Evolutionary conservation across 1,284 basidiomycete genomes (phyloP).

Genomic region (Amylostereum areolatum): DNA sequence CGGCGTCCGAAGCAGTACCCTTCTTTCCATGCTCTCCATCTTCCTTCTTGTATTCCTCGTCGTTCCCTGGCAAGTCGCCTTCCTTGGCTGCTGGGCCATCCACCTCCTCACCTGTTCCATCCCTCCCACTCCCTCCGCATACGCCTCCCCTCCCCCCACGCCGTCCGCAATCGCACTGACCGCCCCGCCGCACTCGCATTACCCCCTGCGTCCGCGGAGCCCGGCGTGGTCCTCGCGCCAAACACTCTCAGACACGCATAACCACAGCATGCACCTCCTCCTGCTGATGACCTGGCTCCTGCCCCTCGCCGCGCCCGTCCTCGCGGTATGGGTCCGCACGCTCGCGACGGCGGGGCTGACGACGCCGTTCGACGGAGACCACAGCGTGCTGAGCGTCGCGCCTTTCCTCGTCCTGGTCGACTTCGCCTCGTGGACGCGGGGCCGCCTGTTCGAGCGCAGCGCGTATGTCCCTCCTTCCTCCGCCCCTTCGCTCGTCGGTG

Average conservation of each 20-base stretch:
- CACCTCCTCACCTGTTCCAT: constrained; percentile 61
- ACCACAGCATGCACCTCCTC: constrained; percentile 58
- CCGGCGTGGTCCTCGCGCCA: background rate
- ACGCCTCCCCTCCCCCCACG: background rate
- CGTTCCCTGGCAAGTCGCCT: constrained; percentile 88
- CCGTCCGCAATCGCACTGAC: background rate
- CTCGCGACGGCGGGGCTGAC: constrained; percentile 67
- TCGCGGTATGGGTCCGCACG: constrained; percentile 90
- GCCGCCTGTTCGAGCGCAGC: constrained; percentile 28
- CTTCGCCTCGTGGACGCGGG: constrained; percentile 41
- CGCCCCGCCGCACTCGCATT: background rate
- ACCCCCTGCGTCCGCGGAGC: background rate
- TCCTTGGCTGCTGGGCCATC: constrained; percentile 74
- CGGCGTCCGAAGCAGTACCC: constrained; percentile 1
- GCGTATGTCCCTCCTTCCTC: constrained; percentile 24
- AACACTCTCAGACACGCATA: constrained; percentile 24
- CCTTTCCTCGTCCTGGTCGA: constrained; percentile 67
- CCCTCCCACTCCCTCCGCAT: background rate
- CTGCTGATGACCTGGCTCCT: constrained; percentile 81
- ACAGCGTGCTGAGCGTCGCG: constrained; percentile 61
- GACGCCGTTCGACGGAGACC: constrained; percentile 73
- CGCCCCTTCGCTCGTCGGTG: background rate
- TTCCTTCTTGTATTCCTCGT: constrained; percentile 63
- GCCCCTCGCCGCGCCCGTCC: constrained; percentile 73
- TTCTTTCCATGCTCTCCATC: constrained; percentile 59